A percentile compares a stretch with the other conserved stretches of the same genome.
These are phyloP conservation scores for Lineolata rhizophorae DNA, from an alignment of 495 filamentous ascomycete genomes.

Conservation along the genomic window DNA sequence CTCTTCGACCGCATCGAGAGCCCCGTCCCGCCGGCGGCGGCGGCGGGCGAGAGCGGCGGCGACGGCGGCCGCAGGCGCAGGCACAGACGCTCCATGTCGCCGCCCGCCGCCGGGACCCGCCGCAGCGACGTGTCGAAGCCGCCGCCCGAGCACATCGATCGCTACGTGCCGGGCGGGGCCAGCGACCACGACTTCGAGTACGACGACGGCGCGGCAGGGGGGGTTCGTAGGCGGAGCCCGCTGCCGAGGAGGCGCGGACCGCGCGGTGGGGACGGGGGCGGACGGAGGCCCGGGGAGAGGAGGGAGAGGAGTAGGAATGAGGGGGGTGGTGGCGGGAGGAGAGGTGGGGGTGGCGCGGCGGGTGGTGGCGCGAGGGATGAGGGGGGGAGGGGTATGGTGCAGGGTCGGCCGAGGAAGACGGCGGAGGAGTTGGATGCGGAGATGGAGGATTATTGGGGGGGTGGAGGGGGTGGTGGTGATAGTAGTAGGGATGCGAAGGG, in stretches of 20 bases:
- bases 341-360: constrained; percentile 14
- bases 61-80: constrained; percentile 22
- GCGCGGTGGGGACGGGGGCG: constrained; percentile 23
- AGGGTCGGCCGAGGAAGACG: constrained; percentile 60
- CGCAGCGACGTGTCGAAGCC: constrained; percentile 48
- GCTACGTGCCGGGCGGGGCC: constrained; percentile 51
- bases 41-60: constrained; percentile 22
- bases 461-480: neutral
- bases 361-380: constrained; percentile 15
- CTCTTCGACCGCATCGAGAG: constrained; percentile 55
- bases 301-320: too few species aligned
- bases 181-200: too few species aligned
- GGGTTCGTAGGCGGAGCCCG: constrained; percentile 22
- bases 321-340: constrained; percentile 18
- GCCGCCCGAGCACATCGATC: constrained; percentile 52
- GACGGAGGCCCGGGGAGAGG: constrained; percentile 14
- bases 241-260: constrained; percentile 14
- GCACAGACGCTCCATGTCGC: constrained; percentile 7
- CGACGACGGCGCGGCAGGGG: too few species aligned
- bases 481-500: neutral
- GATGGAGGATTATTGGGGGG: constrained; percentile 80
- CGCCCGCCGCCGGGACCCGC: constrained; percentile 4
- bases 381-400: constrained; percentile 13
- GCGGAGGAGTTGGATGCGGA: constrained; percentile 83
- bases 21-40: constrained; percentile 7